Base-by-base conservation (phyloP, 2,329 filamentous ascomycete species). In the Fusarium falciforme region DNA sequence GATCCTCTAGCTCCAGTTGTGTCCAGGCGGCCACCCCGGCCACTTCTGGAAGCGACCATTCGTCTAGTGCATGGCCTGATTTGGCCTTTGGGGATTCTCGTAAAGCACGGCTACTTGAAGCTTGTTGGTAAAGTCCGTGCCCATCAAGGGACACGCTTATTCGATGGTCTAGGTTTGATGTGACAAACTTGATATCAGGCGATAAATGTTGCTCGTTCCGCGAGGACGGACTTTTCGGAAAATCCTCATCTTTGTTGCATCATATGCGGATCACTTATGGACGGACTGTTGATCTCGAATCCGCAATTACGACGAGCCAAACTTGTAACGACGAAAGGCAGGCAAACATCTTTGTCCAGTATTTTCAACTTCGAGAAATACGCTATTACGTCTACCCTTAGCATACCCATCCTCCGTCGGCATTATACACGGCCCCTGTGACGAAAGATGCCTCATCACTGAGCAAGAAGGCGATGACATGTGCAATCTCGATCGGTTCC, bases 321-420 rank as follows among this genome's bases (percentile, higher is more conserved):
- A 33, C 27, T 20, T 31, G 27, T 14, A 31, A 49, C 22, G 44
- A 49, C 25, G 16, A 29, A 29, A 54, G 17, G 27, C 17, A 54
- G n/a, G 27, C 17, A 6, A 17, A n/a, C 25, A 49, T 49, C 22
- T 49, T 47, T 52, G 27, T 29, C 27, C 27, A 29, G 27, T 29
- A 6, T 29, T 29, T 29, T 29, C 27, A 29, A 9, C 27, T 29
- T 29, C 29, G 29, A 29, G 29, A 29, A 29, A 29, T 29, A 4
- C 25, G 10, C 44, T 47, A 27, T 47, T 31, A 52, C 17, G 25
- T 54, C 11, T 54, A 11, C 27, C 14, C n/a, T 54, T 16, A 78
- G 4, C 72, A 79, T 1, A 77, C 63, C 74, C 70, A 79, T 11
- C 82, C 84, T 16, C 84, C 84, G 61, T 86, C 84, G 2, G 85